phyloP scores from a whole-genome alignment of 768 basidiomycete species.

The Tricholoma sp. region DNA sequence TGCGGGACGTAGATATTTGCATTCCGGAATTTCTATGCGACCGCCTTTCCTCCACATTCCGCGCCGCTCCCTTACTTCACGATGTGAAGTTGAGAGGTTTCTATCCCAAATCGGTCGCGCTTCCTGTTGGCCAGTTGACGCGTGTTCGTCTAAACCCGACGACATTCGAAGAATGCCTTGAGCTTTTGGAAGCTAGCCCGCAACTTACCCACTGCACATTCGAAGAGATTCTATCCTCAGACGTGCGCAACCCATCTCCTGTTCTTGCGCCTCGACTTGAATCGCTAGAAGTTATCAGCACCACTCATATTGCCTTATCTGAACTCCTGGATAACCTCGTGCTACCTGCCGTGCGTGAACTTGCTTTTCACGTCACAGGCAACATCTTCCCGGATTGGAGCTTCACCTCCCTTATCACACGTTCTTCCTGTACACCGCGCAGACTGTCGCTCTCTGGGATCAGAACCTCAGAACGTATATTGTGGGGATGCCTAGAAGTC shows the following conservation, averaged over 20 bases:
- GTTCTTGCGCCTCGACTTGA: slow-evolving; percentile 10
- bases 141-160: slow-evolving; percentile 14
- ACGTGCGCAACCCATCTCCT: slow-evolving; percentile 15
- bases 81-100: slow-evolving; percentile 12
- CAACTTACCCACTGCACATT: slow-evolving; percentile 15
- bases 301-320: slow-evolving; percentile 13
- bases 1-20: slow-evolving; percentile 11
- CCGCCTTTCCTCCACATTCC: slow-evolving; percentile 11
- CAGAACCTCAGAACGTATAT: slow-evolving; percentile 12
- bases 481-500: slow-evolving; percentile 14
- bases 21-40: slow-evolving; percentile 14
- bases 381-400: slow-evolving; percentile 17
- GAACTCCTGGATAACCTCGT: slow-evolving; percentile 16
- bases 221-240: slow-evolving; percentile 15
- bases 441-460: slow-evolving; percentile 14
- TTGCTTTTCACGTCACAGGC: slow-evolving; percentile 14
- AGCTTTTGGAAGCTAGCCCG: slow-evolving; percentile 8
- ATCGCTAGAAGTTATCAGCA: slow-evolving; percentile 13
- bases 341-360: slow-evolving; percentile 9
- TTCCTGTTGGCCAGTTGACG: slow-evolving; percentile 13
- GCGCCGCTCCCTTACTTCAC: slow-evolving; percentile 9
- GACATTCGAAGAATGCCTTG: slow-evolving; percentile 14
- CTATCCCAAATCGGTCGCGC: slow-evolving; percentile 7
- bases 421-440: slow-evolving; percentile 11
- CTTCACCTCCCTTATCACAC: slow-evolving; percentile 14